Evolutionary conservation across 2,329 filamentous ascomycete species (phyloP).

Genomic region (Talaromyces atroroseus): DNA sequence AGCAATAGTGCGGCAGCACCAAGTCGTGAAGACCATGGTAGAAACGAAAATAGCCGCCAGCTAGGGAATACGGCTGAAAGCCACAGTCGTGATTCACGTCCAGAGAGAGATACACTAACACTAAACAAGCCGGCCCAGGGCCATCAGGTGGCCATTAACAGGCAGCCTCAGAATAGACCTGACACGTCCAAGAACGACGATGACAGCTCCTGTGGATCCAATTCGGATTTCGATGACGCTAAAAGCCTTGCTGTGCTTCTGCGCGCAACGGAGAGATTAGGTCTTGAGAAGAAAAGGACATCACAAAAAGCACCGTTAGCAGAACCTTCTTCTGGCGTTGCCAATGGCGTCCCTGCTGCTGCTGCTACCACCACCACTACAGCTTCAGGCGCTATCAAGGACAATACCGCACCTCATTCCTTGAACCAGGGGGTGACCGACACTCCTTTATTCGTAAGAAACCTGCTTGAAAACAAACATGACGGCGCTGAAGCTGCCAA

Average conservation of each 20-base stretch:
- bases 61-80: neutral
- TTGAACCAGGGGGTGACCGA: slow-evolving; percentile 14
- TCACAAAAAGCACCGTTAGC: neutral
- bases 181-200: slow-evolving; percentile 2
- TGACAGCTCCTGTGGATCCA: slow-evolving; percentile 7
- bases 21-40: neutral
- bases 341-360: neutral
- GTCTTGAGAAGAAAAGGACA: slow-evolving; percentile 2
- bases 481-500: neutral
- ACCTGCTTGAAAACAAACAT: slow-evolving; percentile 3
- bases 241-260: slow-evolving; percentile 13
- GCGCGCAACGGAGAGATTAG: slow-evolving; percentile 10
- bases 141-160: neutral
- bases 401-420: slow-evolving; percentile 3
- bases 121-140: neutral
- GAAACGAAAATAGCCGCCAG: neutral
- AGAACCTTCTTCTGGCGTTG: neutral
- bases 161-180: neutral
- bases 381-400: neutral
- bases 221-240: slow-evolving; percentile 11
- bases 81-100: neutral
- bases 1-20: neutral
- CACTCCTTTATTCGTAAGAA: slow-evolving; percentile 7
- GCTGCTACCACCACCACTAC: neutral
- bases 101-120: neutral